These are phyloP conservation scores for Mycena metata DNA, from an alignment of 768 basidiomycete genomes.

Conservation along the genomic window DNA sequence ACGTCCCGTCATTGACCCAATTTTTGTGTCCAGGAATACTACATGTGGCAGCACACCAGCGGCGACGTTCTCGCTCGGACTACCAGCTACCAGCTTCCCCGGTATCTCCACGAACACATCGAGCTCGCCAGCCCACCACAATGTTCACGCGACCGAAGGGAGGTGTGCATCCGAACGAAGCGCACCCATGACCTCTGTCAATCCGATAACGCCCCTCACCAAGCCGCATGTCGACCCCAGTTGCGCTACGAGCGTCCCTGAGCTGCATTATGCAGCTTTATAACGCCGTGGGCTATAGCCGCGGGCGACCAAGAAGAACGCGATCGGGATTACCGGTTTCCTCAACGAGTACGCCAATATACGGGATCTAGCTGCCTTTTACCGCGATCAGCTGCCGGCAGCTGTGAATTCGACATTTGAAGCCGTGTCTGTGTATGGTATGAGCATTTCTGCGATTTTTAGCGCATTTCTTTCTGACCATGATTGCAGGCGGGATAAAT, in stretches of 20 bases:
- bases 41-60: conserved; percentile 69
- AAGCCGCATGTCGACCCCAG: conserved; percentile 58
- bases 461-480: too few relatives aligned
- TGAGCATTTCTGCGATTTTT: conserved; percentile 4
- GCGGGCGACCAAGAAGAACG: conserved; percentile 57
- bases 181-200: conserved; percentile 33
- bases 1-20: neutral
- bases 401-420: conserved; percentile 66
- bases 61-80: conserved; percentile 74
- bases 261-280: conserved; percentile 69
- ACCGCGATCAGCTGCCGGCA: conserved; percentile 59
- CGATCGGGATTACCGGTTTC: conserved; percentile 69
- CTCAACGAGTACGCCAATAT: conserved; percentile 67
- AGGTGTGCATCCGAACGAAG: conserved; percentile 31
- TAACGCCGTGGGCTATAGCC: conserved; percentile 63
- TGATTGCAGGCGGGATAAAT: conserved; percentile 67
- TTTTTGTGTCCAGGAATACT: conserved; percentile 64
- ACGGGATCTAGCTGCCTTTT: conserved; percentile 67
- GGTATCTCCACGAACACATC: conserved; percentile 68
- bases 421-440: conserved; percentile 69
- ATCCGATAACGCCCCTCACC: conserved; percentile 44
- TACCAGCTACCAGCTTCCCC: conserved; percentile 77
- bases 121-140: conserved; percentile 80
- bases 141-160: conserved; percentile 67
- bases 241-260: conserved; percentile 62